Evolutionary conservation across 2,329 filamentous ascomycete genomes (phyloP).

Genomic region (Colletotrichum higginsianum): DNA sequence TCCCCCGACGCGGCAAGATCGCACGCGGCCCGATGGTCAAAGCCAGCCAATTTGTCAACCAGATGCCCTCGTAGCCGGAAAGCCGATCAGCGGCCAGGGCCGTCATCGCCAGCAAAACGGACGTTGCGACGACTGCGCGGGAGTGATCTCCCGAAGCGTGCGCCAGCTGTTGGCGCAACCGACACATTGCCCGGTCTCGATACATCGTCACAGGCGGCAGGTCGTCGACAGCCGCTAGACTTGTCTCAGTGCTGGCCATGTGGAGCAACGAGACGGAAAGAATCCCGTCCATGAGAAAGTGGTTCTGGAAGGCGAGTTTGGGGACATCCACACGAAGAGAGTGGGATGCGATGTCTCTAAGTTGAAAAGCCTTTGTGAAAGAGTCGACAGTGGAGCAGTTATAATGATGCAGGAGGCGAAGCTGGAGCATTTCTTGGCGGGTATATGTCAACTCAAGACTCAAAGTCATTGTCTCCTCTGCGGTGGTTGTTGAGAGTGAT

Average conservation of each 20-base stretch:
- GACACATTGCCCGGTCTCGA: too few relatives aligned
- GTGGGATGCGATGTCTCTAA: background rate
- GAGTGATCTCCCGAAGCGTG: too few relatives aligned
- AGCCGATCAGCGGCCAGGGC: background rate
- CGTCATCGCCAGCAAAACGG: background rate
- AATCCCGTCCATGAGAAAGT: slow-evolving; percentile 1
- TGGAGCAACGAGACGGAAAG: slow-evolving; percentile 1
- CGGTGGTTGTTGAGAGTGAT: too few relatives aligned
- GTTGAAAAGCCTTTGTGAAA: background rate
- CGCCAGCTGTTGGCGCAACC: too few relatives aligned
- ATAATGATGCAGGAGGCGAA: background rate
- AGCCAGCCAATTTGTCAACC: slow-evolving; percentile 13
- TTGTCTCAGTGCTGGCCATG: background rate
- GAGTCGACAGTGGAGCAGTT: too few relatives aligned
- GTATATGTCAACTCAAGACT: background rate
- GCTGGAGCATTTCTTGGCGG: background rate
- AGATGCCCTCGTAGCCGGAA: background rate
- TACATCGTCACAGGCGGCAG: too few relatives aligned
- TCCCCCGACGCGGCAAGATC: background rate
- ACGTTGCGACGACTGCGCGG: too few relatives aligned
- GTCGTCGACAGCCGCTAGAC: too few relatives aligned
- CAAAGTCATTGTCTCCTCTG: too few relatives aligned
- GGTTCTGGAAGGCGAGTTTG: slow-evolving; percentile 6
- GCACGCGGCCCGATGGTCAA: slow-evolving; percentile 11
- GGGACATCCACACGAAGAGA: slow-evolving; percentile 7